These are phyloP conservation scores for Cercospora sesami DNA, from an alignment of 2,329 filamentous ascomycete species.

Conservation along the genomic window DNA sequence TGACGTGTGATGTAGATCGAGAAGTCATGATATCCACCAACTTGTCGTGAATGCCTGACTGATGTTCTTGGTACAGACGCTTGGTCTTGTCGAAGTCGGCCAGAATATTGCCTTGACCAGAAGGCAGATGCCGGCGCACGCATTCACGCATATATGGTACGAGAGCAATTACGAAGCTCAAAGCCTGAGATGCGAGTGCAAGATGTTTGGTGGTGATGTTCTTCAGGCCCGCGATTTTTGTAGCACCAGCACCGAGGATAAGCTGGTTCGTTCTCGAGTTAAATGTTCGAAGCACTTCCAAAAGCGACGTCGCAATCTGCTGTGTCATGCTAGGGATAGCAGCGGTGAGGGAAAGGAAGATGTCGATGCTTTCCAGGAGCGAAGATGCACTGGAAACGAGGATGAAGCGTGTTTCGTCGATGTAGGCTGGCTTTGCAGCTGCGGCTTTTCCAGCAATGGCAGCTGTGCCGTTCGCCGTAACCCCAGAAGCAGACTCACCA, in stretches of 20 bases:
- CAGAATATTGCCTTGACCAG: conserved; percentile 56
- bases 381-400: conserved; percentile 80
- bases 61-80: conserved; percentile 81
- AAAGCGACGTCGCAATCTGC: conserved; percentile 74
- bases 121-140: conserved; percentile 68
- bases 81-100: conserved; percentile 87
- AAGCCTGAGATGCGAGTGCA: conserved; percentile 82
- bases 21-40: conserved; percentile 88
- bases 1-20: conserved; percentile 71
- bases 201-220: conserved; percentile 97
- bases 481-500: conserved; percentile 15
- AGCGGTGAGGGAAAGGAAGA: conserved; percentile 78
- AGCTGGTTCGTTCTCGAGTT: conserved; percentile 96
- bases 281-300: conserved; percentile 88
- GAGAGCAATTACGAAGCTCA: conserved; percentile 82
- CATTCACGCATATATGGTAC: conserved; percentile 92
- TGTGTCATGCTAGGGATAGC: conserved; percentile 86
- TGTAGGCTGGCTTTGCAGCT: conserved; percentile 56
- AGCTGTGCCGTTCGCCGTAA: conserved; percentile 24
- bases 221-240: conserved; percentile 80
- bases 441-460: conserved; percentile 22
- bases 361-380: conserved; percentile 77
- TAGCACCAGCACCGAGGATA: conserved; percentile 91
- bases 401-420: conserved; percentile 83
- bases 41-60: conserved; percentile 87